Evolutionary conservation across 2,329 filamentous ascomycete species (phyloP).

Genomic region (Apiospora hydei): DNA sequence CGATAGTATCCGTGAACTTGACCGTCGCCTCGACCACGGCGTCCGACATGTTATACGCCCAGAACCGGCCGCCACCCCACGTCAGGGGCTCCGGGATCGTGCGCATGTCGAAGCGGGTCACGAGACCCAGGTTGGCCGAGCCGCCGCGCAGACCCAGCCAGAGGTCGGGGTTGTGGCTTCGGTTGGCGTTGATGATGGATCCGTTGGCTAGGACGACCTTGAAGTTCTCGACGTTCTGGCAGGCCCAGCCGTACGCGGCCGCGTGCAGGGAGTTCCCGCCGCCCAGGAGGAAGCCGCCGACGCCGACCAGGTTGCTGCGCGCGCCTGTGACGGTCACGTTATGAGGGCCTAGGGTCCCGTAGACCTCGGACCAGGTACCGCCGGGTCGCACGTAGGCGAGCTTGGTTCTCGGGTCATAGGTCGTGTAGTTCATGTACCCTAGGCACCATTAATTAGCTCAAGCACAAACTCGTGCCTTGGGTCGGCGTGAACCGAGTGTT

Average conservation of each 20-base stretch:
- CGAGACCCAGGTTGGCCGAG: slow-evolving; percentile 52
- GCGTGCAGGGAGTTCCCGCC: slow-evolving; percentile 36
- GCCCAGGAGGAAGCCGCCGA: slow-evolving; percentile 37
- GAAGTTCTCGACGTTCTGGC: slow-evolving; percentile 51
- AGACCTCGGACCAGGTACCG: slow-evolving; percentile 36
- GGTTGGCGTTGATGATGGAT: slow-evolving; percentile 47
- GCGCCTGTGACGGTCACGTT: slow-evolving; percentile 34
- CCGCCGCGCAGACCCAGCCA: slow-evolving; percentile 54
- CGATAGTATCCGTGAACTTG: slow-evolving; percentile 29
- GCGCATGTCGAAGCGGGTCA: slow-evolving; percentile 41
- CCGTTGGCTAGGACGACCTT: slow-evolving; percentile 53
- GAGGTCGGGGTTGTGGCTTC: slow-evolving; percentile 45
- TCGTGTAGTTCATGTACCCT: slow-evolving; percentile 40
- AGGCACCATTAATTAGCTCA: background rate
- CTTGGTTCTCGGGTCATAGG: slow-evolving; percentile 37
- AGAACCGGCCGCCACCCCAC: slow-evolving; percentile 31
- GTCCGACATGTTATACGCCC: slow-evolving; percentile 13
- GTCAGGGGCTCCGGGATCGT: slow-evolving; percentile 27
- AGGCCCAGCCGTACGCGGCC: slow-evolving; percentile 48
- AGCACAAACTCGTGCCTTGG: no score
- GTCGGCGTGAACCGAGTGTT: no score
- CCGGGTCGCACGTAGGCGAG: slow-evolving; percentile 42
- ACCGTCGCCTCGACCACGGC: slow-evolving; percentile 30
- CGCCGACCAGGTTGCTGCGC: slow-evolving; percentile 35
- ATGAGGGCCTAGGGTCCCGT: slow-evolving; percentile 26